Percentiles rank a stretch among this genome's conserved stretches.
Evolutionary conservation across 129 eudicot species (phyloP).

Genomic region (Helichrysum umbraculigerum): DNA sequence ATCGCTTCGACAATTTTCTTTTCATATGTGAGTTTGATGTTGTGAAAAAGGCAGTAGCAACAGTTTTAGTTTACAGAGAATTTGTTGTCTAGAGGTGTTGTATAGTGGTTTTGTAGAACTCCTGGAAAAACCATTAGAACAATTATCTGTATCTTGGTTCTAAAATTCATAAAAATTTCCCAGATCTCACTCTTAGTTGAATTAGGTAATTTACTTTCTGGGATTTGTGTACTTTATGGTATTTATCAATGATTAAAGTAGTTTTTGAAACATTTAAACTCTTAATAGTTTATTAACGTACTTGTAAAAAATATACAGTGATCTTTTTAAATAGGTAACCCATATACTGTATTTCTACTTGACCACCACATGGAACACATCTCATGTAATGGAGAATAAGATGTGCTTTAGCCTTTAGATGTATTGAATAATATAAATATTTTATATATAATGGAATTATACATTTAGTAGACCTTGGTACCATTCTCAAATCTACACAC

Average conservation of each 20-base stretch:
- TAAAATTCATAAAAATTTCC: not conserved
- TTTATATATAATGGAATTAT: too few species aligned
- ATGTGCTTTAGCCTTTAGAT: too few species aligned
- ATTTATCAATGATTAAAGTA: not conserved
- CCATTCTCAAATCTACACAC: too few species aligned
- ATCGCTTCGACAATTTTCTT: not conserved
- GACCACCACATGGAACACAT: too few species aligned
- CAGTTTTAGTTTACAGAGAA: constrained; percentile 26
- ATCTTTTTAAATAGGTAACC: too few species aligned
- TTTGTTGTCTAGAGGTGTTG: constrained; percentile 22
- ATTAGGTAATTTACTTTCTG: not conserved
- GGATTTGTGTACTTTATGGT: constrained; percentile 7
- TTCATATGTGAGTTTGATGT: constrained; percentile 3
- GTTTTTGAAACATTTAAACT: not conserved
- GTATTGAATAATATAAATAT: too few species aligned
- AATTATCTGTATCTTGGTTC: constrained; percentile 8
- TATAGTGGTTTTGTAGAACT: constrained; percentile 21
- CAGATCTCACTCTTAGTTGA: not conserved
- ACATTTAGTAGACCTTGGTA: too few species aligned
- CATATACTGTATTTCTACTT: too few species aligned
- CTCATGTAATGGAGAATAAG: too few species aligned
- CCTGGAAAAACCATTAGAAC: constrained; percentile 16
- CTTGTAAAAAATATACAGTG: too few species aligned
- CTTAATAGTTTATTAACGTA: not conserved
- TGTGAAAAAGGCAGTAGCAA: constrained; percentile 21